A percentile compares a stretch with the other conserved stretches of the same genome.
These are phyloP conservation scores for Eucalyptus tenuipes DNA, from an alignment of 345 rosid genomes.

Conservation along the genomic window DNA sequence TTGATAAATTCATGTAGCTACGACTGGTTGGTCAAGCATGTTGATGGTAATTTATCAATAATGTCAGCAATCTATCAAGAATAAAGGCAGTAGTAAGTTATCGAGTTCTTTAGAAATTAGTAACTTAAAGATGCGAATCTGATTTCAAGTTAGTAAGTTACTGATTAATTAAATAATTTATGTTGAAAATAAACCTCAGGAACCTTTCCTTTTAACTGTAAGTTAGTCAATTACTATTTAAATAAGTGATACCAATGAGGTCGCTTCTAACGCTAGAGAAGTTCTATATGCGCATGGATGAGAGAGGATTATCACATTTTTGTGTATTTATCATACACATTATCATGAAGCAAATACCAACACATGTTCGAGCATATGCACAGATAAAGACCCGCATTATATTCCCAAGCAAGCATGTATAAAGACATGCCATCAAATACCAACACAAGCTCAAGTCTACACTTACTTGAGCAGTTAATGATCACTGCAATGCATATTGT, in stretches of 20 bases:
- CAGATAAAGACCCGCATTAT: too few relatives aligned
- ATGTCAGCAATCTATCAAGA: not conserved
- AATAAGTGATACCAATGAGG: not conserved
- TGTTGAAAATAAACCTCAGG: not conserved
- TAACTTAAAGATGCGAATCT: not conserved
- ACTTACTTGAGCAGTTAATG: too few relatives aligned
- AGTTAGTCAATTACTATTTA: not conserved
- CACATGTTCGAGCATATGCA: too few relatives aligned
- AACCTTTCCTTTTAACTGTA: not conserved
- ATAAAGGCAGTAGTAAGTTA: not conserved
- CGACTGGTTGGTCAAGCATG: not conserved
- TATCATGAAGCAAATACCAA: too few relatives aligned
- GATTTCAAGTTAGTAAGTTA: not conserved
- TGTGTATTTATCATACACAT: too few relatives aligned
- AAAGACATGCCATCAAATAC: too few relatives aligned
- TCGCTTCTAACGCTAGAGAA: not conserved
- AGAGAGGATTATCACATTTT: too few relatives aligned
- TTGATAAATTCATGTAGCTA: not conserved
- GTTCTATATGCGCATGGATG: too few relatives aligned
- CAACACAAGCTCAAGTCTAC: too few relatives aligned
- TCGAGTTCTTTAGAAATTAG: not conserved
- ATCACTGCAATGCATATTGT: too few relatives aligned
- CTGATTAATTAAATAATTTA: not conserved
- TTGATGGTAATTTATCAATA: not conserved
- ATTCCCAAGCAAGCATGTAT: rapidly evolving